Evolutionary conservation across 2,329 filamentous ascomycete species (phyloP), one percentile per base, ranked within the genome.

Genomic region (Diplodia intermedia): DNA sequence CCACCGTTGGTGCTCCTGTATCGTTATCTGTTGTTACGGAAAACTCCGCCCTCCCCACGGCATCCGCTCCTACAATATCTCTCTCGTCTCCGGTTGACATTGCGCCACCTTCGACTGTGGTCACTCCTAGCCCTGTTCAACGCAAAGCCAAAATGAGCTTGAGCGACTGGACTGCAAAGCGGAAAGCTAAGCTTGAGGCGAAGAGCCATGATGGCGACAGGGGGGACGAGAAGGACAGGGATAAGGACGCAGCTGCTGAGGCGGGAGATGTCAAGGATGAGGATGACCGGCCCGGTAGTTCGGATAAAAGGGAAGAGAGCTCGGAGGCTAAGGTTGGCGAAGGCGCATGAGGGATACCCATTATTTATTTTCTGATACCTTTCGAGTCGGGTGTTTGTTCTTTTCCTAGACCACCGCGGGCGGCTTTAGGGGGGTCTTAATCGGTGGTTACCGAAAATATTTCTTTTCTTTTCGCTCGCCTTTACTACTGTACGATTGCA

Each of bases 1-100:
- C 70, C 47, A 71, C 71, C n/a, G 73, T 75, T 14, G 74, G 76
- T 23, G 75, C 72, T 9, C 71, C 74, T n/a, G 67, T 71, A 20
- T 68, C 74, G 23, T 71, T 71, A 23, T 63, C 71, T n/a, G 62
- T 71, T 20, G 66, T 76, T 47, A 73, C 73, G 11, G 75, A 79
- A 55, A 80, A 77, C 18, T 76, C 77, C 2, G 43, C 70, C 29
- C 33, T 54, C 15, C 36, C 53, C 26, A 67, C 65, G 14, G 55
- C 54, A 5, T 67, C 65, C 15, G 65, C 43, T n/a, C 65, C 54
- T 23, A 20, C 43, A 9, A 56, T 61, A n/a, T 60, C 65, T 12
- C 23, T 60, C 6, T 60, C 65, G 11, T 67, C 65, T 6, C 65
- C 65, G 5, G 47, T 60, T 4, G 54, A 60, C 26, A 36, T 26